These are phyloP conservation scores for Apiospora kogelbergensis DNA, from an alignment of 2,329 filamentous ascomycete species.

Conservation along the genomic window DNA sequence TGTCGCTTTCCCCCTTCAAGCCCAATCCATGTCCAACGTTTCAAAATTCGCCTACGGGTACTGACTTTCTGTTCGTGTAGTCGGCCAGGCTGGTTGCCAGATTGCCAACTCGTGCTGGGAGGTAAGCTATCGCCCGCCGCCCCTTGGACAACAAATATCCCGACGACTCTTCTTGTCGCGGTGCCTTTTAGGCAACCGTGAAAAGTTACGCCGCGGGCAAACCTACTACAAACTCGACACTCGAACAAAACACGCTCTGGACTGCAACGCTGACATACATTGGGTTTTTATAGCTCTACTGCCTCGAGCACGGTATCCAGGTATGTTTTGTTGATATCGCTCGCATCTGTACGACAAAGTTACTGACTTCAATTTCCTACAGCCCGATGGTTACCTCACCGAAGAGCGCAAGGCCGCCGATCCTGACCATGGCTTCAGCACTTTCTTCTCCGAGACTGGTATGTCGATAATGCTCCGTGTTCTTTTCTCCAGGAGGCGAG, in stretches of 20 bases:
- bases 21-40: conserved; percentile 15
- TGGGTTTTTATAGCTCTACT: conserved; percentile 78
- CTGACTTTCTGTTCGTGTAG: conserved; percentile 64
- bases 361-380: conserved; percentile 21
- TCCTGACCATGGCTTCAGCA: conserved; percentile 97
- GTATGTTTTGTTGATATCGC: conserved; percentile 53
- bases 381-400: conserved; percentile 98
- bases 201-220: not conserved
- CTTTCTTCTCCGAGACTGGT: conserved; percentile 99
- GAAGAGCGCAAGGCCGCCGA: conserved; percentile 94
- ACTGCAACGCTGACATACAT: not conserved
- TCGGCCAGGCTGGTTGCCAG: conserved; percentile 99
- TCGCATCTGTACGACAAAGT: not conserved
- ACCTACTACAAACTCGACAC: not conserved
- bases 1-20: not conserved
- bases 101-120: conserved; percentile 99
- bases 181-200: not conserved
- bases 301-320: conserved; percentile 99
- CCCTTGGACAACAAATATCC: conserved; percentile 4
- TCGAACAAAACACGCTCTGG: not conserved
- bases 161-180: not conserved
- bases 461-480: conserved; percentile 33
- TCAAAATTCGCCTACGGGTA: conserved; percentile 26
- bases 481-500: not conserved
- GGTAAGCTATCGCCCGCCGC: conserved; percentile 60